Base-by-base conservation (phyloP, 2,329 filamentous ascomycete genomes). In the Alternaria sp. region DNA sequence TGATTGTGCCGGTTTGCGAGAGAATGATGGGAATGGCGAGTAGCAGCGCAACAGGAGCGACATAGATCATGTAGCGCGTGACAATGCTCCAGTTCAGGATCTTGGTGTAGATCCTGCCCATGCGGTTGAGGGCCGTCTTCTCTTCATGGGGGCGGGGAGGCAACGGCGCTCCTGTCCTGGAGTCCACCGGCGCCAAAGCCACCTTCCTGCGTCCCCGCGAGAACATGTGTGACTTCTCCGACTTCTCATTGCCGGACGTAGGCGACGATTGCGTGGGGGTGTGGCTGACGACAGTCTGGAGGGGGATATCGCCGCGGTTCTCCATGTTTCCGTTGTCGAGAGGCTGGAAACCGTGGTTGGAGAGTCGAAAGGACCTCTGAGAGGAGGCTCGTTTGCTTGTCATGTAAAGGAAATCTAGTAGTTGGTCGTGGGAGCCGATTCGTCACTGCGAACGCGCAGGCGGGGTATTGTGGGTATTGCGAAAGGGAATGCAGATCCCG, bases 21-120 rank as follows among this genome's bases (percentile, higher is more conserved):
- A 90, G 80, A 62, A 90, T 85, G 67, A 90, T 89, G 6, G 88
- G 88, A 44, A 90, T 81, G 2, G 88, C 87, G 60, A 90, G 83
- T n/a, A 86, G 68, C 6, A 85, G 61, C 5, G 85, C 87, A 45
- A 90, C 63, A 0, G 88, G 88, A 23, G 85, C 75, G 25, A 90
- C 86, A 69, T 89, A 90, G 64, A 90, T 82, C 73, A 90, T 83
- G 73, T 90, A 90, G 50, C 88, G 83, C 51, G 87, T 89, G 69
- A 90, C 70, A 65, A 90, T 85, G 59, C 87, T 89, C 78, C 87
- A 89, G 70, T 89, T 85, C 68, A 88, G 79, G 57, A 90, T 83
- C 71, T 86, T 86, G 71, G 83, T 83, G 79, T 90, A 90, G 59
- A 90, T 75, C 65, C 81, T 83, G 53, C 88, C 88, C 83, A 90